Conservation (phyloP, 2,329 filamentous ascomycete genomes). For the Fusarium sp. region DNA sequence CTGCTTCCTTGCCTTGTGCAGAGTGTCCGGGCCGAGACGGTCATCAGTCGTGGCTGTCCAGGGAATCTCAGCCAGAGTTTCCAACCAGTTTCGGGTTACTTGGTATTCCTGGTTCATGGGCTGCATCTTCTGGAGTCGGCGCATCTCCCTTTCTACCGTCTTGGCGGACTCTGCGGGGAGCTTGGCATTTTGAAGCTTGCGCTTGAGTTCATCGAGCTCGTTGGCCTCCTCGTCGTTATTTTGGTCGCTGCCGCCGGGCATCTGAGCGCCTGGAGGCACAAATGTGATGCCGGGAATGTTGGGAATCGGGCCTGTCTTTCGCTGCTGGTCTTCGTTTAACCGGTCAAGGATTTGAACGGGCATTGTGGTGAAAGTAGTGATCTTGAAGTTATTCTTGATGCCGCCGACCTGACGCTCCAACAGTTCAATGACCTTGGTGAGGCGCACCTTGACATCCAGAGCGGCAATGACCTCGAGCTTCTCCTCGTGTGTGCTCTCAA, state of each 20-base stretch:
- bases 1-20: constrained; percentile 84
- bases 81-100: constrained; percentile 91
- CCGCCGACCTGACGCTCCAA: constrained; percentile 83
- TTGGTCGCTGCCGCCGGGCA: constrained; percentile 59
- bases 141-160: constrained; percentile 89
- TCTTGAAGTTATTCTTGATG: constrained; percentile 88
- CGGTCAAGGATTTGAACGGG: constrained; percentile 70
- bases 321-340: constrained; percentile 53
- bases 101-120: constrained; percentile 96
- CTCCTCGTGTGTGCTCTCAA: constrained; percentile 89
- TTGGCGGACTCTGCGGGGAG: constrained; percentile 87
- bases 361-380: constrained; percentile 79
- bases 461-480: constrained; percentile 89
- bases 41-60: constrained; percentile 90
- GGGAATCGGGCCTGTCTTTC: constrained; percentile 44
- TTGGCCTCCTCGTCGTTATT: constrained; percentile 84
- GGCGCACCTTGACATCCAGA: constrained; percentile 78
- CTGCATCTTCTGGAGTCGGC: constrained; percentile 92
- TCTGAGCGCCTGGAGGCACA: constrained; percentile 47
- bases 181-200: constrained; percentile 83
- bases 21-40: constrained; percentile 81
- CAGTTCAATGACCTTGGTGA: constrained; percentile 85
- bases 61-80: constrained; percentile 92
- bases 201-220: constrained; percentile 91
- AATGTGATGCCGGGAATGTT: constrained; percentile 55